These are phyloP conservation scores for Cladosporium sp. DNA, from an alignment of 2,329 filamentous ascomycete genomes.

Conservation along the genomic window DNA sequence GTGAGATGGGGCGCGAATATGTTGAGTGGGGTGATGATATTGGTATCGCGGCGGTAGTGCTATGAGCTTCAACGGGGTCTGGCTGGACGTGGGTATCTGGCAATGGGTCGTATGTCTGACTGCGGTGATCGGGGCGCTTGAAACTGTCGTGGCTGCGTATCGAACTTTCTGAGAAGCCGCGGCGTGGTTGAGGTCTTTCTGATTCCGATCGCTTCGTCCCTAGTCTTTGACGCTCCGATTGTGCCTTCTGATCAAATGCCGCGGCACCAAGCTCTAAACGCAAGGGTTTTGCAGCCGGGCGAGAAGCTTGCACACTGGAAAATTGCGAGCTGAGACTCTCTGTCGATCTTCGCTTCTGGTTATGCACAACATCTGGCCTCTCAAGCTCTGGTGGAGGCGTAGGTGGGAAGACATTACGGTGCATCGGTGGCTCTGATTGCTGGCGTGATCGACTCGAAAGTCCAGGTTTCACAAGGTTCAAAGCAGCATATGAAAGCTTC, in stretches of 20 bases:
- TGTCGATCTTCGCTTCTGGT: slow-evolving; percentile 36
- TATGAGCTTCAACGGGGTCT: slow-evolving; percentile 40
- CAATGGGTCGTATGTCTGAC: slow-evolving; percentile 54
- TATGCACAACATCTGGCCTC: slow-evolving; percentile 29
- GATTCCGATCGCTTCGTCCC: slow-evolving; percentile 42
- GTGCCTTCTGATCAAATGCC: slow-evolving; percentile 46
- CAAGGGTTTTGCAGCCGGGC: slow-evolving; percentile 47
- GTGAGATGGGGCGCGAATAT: slow-evolving; percentile 20
- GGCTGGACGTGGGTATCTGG: slow-evolving; percentile 64
- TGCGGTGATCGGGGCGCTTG: slow-evolving; percentile 53
- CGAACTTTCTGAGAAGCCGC: slow-evolving; percentile 23
- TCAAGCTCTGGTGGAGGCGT: slow-evolving; percentile 95
- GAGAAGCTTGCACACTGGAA: slow-evolving; percentile 39
- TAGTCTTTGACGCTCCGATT: slow-evolving; percentile 44
- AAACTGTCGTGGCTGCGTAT: slow-evolving; percentile 23
- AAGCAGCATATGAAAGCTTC: slow-evolving; percentile 86
- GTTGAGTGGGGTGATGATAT: slow-evolving; percentile 17
- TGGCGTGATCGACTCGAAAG: slow-evolving; percentile 73
- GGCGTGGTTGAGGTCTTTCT: slow-evolving; percentile 36
- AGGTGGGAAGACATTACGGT: slow-evolving; percentile 87
- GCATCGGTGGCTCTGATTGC: slow-evolving; percentile 78
- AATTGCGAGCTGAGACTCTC: slow-evolving; percentile 48
- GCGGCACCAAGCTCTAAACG: slow-evolving; percentile 51
- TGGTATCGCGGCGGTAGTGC: slow-evolving; percentile 23
- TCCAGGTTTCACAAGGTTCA: slow-evolving; percentile 87